Percentiles rank a stretch among this genome's conserved stretches.
These are phyloP conservation scores for Aspergillus brunneoviolaceus DNA, from an alignment of 2,329 filamentous ascomycete species.

Conservation along the genomic window DNA sequence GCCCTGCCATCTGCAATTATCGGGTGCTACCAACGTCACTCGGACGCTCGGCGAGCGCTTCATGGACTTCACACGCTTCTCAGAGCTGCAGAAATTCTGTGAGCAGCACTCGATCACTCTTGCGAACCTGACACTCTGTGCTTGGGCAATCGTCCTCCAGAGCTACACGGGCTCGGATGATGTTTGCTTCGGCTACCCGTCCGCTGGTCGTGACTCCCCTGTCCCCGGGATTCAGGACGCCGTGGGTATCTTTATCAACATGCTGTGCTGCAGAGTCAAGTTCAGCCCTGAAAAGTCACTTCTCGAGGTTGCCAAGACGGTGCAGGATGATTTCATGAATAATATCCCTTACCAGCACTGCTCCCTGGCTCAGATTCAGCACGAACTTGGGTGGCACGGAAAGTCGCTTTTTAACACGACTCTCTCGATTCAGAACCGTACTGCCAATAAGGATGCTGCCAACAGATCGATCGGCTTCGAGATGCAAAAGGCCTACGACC, in stretches of 20 bases:
- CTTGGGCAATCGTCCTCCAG: conserved; percentile 42
- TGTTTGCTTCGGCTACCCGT: conserved; percentile 44
- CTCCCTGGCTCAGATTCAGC: conserved; percentile 51
- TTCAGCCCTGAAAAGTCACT: conserved; percentile 39
- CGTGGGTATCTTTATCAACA: conserved; percentile 55
- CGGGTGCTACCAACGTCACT: conserved; percentile 8
- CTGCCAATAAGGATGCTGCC: conserved; percentile 22
- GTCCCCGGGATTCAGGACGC: conserved; percentile 48
- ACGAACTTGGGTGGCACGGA: conserved; percentile 38
- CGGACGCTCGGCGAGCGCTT: conserved; percentile 27
- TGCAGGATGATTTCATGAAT: conserved; percentile 49
- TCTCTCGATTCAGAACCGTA: conserved; percentile 42
- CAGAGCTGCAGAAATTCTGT: conserved; percentile 34
- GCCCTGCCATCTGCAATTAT: conserved; percentile 10
- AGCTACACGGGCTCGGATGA: conserved; percentile 35
- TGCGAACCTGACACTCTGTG: conserved; percentile 38
- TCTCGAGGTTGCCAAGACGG: conserved; percentile 41
- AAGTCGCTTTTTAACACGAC: conserved; percentile 44
- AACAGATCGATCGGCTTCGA: conserved; percentile 33
- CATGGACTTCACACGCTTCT: conserved; percentile 32
- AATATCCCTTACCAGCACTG: conserved; percentile 52
- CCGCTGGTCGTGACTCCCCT: conserved; percentile 46
- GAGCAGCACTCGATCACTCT: conserved; percentile 33
- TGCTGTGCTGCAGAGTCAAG: conserved; percentile 53
- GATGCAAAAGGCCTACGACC: conserved; percentile 35